Evolutionary conservation across 495 filamentous ascomycete genomes (phyloP), one percentile per base, ranked within the genome.

Genomic region (Amphirosellinia nigrospora): DNA sequence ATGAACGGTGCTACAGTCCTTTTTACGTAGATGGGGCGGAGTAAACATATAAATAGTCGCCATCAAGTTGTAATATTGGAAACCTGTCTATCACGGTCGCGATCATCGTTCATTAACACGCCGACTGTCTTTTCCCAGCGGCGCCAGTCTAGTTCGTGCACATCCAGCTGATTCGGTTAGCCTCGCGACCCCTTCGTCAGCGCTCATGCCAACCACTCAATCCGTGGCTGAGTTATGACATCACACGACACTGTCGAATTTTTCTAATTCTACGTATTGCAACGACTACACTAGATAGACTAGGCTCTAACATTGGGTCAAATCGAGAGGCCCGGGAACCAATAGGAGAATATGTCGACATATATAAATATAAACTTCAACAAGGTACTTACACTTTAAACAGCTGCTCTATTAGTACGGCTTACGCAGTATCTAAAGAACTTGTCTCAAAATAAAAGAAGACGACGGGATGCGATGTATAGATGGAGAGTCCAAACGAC

Each of bases 401-500:
- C 3, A 10, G 16, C 38, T 38, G 19, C 19, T 58, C 55, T 30
- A 58, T 13, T 7, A n/a, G 9, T 36, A 58, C 32, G 16, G n/a
- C 30, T 36, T 36, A 13, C n/a, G 10, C 21, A 19, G 32, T 15
- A n/a, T 34, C 4, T 19, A 21, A 38, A 21, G n/a, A n/a, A 26
- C 36, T 60, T 60, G 32, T 23, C n/a, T 34, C 21, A 15, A 4
- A 15, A 19, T 61, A 41, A 32, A 41, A 26, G 11, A 39, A 8
- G 1, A 41, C n/a, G 1, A 64, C 1, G 8, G 10, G 7, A 46
- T 39, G 32, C 16, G 45, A 64, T 52, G 43, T 19, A 6, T 53
- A 64, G 45, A 67, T 67, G 64, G 64, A 45, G 36, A 45, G 38
- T 36, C 2, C 23, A 46, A 34, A 26, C 26, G 52, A 39, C 26